A percentile compares a stretch with the other conserved stretches of the same genome.
Conservation (phyloP, 257 asterid species). For the Linderniella brevidens region DNA sequence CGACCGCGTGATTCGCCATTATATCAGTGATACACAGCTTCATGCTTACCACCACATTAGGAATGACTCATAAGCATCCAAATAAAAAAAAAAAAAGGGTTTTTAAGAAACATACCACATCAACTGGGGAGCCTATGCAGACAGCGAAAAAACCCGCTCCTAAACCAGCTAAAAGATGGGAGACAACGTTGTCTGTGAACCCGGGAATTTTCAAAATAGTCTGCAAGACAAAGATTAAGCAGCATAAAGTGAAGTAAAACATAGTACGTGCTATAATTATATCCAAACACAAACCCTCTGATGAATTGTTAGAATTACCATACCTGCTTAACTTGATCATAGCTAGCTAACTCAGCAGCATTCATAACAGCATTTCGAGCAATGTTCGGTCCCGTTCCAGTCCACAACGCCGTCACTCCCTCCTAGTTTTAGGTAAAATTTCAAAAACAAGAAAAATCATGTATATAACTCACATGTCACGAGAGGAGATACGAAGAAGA, state of each 20-base stretch:
- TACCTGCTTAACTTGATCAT: slow-evolving; percentile 79
- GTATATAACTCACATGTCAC: too few relatives aligned
- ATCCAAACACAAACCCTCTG: too few relatives aligned
- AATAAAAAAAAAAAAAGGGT: not conserved
- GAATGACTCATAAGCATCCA: not conserved
- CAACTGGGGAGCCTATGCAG: slow-evolving; percentile 98
- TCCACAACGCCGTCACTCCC: slow-evolving; percentile 77
- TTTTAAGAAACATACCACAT: slow-evolving; percentile 46
- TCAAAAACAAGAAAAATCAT: too few relatives aligned
- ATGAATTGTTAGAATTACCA: too few relatives aligned
- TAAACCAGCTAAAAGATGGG: slow-evolving; percentile 78
- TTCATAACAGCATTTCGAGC: slow-evolving; percentile 95
- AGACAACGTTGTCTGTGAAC: slow-evolving; percentile 72
- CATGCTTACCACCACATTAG: slow-evolving; percentile 12
- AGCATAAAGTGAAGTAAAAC: too few relatives aligned
- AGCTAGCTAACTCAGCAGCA: slow-evolving; percentile 96
- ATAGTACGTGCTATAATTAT: too few relatives aligned
- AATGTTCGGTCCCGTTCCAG: slow-evolving; percentile 89
- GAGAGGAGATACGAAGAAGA: too few relatives aligned
- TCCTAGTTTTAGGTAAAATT: slow-evolving; percentile 19
- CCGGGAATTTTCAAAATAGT: slow-evolving; percentile 87
- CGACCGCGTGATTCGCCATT: too few relatives aligned
- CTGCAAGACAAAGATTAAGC: slow-evolving; percentile 13
- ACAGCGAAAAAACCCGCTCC: slow-evolving; percentile 99
- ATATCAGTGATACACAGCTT: too few relatives aligned